Evolutionary conservation across 164 flowering plant species (phyloP), one percentile per base, ranked within the genome.

Genomic region (Vitis cinerea): DNA sequence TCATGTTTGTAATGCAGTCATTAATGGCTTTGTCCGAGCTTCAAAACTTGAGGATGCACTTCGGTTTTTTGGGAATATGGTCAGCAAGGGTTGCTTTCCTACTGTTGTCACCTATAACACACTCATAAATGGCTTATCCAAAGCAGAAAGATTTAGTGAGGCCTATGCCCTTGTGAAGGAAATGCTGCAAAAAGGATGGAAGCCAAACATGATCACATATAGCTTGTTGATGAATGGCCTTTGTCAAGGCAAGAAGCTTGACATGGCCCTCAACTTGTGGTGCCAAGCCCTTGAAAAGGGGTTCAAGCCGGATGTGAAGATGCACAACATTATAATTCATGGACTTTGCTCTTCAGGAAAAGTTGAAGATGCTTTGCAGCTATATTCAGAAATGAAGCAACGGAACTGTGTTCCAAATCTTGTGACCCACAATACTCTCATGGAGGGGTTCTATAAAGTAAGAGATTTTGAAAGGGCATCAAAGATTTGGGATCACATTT

Each of bases 271-370:
- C 63, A 60, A 75, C 1, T 71, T 94, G 78, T 94, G 97, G 93
- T 30, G 58, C 29, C 83, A 81, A 57, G 81, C 72, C 62, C 78
- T 83, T 29, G 66, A 72, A 29, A 79, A 75, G 75, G 91, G 88
- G 14, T 69, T 84, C 15, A 80, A 80, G 73, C 96, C 95, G 71
- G 98, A 91, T 84, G 77, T 86, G 27, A 79, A 71, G n/a, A 81
- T 92, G 90, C 77, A 87, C 77, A 94, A 92, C 59, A 85, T 88
- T 69, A 62, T 91, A 47, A 87, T 94, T 74, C 94, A 91, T 74
- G 98, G 98, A 7, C 92, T 92, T 55, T 94, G 98, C 78, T 85
- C 85, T 59, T 77, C 75, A 9, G 90, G 93, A 5, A 91, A 80
- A 80, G 66, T 80, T 56, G 84, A 83, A 66, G 86, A 81, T 70